Evolutionary conservation across 768 basidiomycete genomes (phyloP).

Genomic region (Clitopilus passeckerianus): DNA sequence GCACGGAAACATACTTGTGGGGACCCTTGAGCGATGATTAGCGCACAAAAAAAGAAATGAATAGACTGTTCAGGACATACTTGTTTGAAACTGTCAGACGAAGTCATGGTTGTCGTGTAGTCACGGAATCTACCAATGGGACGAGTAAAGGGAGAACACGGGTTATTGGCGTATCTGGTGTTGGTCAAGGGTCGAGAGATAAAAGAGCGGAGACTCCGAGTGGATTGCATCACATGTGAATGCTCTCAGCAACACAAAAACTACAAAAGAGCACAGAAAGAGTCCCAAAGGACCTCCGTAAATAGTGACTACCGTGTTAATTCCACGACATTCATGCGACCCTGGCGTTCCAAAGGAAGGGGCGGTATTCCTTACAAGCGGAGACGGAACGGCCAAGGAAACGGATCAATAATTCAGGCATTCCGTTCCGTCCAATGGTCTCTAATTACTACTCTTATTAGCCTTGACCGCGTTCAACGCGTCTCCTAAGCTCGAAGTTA

Average conservation of each 20-base stretch:
- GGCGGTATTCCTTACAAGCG: background rate
- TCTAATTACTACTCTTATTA: too few species aligned
- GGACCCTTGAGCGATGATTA: conserved; percentile 17
- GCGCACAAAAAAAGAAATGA: background rate
- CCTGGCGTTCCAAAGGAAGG: background rate
- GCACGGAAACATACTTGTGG: conserved; percentile 27
- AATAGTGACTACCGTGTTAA: too few species aligned
- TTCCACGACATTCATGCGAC: too few species aligned
- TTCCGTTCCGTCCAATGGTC: too few species aligned
- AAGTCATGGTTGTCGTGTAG: conserved; percentile 18
- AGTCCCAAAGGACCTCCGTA: too few species aligned
- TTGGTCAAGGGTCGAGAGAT: too few species aligned
- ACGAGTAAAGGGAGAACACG: too few species aligned
- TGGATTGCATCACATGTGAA: too few species aligned
- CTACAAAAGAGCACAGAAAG: too few species aligned
- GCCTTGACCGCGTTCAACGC: conserved; percentile 29
- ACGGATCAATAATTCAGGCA: background rate
- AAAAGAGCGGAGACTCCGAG: too few species aligned
- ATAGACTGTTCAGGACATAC: conserved; percentile 9
- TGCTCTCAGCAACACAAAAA: too few species aligned
- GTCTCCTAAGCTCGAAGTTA: conserved; percentile 51
- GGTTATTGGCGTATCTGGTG: too few species aligned
- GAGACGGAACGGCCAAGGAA: background rate
- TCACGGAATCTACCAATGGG: background rate
- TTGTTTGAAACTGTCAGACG: conserved; percentile 17